phyloP scores from a whole-genome alignment of 805 yeast species.

The Candida sphagnicola region DNA sequence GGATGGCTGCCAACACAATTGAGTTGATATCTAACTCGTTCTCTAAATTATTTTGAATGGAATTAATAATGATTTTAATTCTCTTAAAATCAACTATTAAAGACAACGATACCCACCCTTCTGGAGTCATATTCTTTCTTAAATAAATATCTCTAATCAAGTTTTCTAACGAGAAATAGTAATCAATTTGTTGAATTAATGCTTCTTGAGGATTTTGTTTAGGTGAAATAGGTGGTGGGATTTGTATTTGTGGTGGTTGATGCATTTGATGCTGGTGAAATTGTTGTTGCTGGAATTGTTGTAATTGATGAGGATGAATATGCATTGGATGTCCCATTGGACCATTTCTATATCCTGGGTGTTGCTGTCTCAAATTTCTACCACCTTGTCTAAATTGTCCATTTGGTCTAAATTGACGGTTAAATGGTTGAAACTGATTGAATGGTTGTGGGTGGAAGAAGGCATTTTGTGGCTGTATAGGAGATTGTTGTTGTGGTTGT shows the following conservation, averaged over 20 bases:
- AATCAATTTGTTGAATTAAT: slow-evolving; percentile 66
- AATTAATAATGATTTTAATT: slow-evolving; percentile 52
- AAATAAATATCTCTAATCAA: slow-evolving; percentile 79
- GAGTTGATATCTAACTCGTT: slow-evolving; percentile 20
- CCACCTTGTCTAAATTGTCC: slow-evolving; percentile 13
- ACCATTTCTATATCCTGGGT: slow-evolving; percentile 14
- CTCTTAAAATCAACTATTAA: slow-evolving; percentile 71
- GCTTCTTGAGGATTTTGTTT: slow-evolving; percentile 44
- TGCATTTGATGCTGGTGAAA: slow-evolving; percentile 10
- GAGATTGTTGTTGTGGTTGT: slow-evolving; percentile 8
- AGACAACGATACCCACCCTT: slow-evolving; percentile 67
- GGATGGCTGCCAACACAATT: slow-evolving; percentile 50
- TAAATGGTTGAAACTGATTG: slow-evolving; percentile 13
- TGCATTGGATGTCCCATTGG: slow-evolving; percentile 7
- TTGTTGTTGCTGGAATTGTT: slow-evolving; percentile 6
- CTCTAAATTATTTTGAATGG: slow-evolving; percentile 32
- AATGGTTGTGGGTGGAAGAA: slow-evolving; percentile 32
- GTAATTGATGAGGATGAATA: slow-evolving; percentile 5
- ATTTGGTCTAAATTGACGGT: slow-evolving; percentile 22
- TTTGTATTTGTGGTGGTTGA: slow-evolving; percentile 20
- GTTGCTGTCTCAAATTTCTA: slow-evolving; percentile 18
- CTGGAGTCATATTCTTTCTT: slow-evolving; percentile 73
- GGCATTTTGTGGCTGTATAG: slow-evolving; percentile 18
- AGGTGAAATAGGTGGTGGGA: slow-evolving; percentile 46
- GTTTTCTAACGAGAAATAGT: slow-evolving; percentile 87